Evolutionary conservation across 106 monocot genomes (phyloP), one percentile per base, ranked within the genome.

Genomic region (Platanthera guangdongensis): DNA sequence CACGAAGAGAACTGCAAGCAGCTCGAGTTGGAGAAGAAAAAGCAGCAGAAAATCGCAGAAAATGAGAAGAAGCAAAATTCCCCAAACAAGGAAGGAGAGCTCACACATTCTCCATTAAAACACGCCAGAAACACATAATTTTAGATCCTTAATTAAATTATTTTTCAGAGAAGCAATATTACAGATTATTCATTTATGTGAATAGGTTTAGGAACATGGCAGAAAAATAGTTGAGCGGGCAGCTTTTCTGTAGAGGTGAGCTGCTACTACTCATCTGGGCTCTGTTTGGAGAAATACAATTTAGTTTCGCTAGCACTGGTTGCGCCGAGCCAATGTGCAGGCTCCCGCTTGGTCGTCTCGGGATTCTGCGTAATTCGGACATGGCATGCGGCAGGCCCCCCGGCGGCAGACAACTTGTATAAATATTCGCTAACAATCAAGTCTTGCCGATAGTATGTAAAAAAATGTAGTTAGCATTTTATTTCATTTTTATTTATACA

Each of bases 1-100:
- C 88, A 91, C 50, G 78, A 82, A 19, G 91, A 91, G 71, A 91
- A 91, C 82, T 80, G 88, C 79, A 88, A 80, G 74, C 85, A 86
- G 69, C 51, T 80, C 4, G 91, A 91, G 76, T 69, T 84, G 64
- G 91, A 91, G 57, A 88, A 84, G 78, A 88, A 86, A 75, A 91
- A 84, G 73, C 84, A 86, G 15, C 74, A 77, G 80, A 86, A 84
- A 55, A 88, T 86, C 81, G 78, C 88, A 82, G 91, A 88, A 54
- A 85, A 22, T 55, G 85, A 81, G 47, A 90, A 85, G 75, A 85
- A 85, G 55, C 75, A 81, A 46, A 77, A 18, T 71, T 54, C 69
- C 73, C 28, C 51, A 4, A 87, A 78, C 25, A 84, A 50, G 55
- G 80, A 78, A 72, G 46, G 62, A 1, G 76, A 80, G 10, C 16